A percentile compares a stretch with the other conserved stretches of the same genome.
Evolutionary conservation across 2,329 filamentous ascomycete genomes (phyloP).

Genomic region (Cladosporium sp.): DNA sequence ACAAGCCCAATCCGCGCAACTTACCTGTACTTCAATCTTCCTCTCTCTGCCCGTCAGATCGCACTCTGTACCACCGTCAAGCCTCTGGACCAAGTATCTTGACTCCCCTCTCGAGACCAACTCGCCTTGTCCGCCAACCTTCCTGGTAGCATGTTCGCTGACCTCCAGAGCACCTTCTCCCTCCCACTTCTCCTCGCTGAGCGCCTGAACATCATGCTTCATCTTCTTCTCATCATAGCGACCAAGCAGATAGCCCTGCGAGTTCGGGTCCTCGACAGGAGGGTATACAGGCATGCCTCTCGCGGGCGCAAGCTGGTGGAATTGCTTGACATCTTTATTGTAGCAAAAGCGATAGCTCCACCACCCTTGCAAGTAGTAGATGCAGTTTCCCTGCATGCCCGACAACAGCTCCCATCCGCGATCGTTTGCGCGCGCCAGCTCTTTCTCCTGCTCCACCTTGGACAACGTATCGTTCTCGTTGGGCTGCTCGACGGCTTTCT

Average conservation of each 20-base stretch:
- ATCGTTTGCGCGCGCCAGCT: conserved; percentile 70
- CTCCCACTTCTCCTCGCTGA: conserved; percentile 22
- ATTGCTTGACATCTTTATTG: conserved; percentile 80
- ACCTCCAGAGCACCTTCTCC: conserved; percentile 26
- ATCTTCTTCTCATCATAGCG: conserved; percentile 42
- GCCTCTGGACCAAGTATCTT: conserved; percentile 77
- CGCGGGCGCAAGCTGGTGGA: conserved; percentile 72
- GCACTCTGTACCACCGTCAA: conserved; percentile 76
- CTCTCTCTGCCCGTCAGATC: conserved; percentile 79
- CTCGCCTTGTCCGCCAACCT: conserved; percentile 48
- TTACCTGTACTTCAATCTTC: conserved; percentile 73
- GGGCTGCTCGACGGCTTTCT: conserved; percentile 40
- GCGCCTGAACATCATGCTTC: conserved; percentile 28
- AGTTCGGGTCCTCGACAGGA: conserved; percentile 71
- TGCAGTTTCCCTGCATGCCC: conserved; percentile 72
- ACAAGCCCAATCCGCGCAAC: conserved; percentile 1
- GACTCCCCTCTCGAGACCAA: conserved; percentile 79
- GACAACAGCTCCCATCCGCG: conserved; percentile 76
- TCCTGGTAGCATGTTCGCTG: conserved; percentile 26
- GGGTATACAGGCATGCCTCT: conserved; percentile 64
- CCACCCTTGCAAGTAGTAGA: conserved; percentile 84
- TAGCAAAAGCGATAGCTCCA: conserved; percentile 97
- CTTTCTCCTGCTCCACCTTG: conserved; percentile 69
- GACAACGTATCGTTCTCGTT: conserved; percentile 27
- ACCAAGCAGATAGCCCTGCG: conserved; percentile 74